Evolutionary conservation across 2,329 filamentous ascomycete genomes (phyloP), one percentile per base, ranked within the genome.

Genomic region (Nemania sp.): DNA sequence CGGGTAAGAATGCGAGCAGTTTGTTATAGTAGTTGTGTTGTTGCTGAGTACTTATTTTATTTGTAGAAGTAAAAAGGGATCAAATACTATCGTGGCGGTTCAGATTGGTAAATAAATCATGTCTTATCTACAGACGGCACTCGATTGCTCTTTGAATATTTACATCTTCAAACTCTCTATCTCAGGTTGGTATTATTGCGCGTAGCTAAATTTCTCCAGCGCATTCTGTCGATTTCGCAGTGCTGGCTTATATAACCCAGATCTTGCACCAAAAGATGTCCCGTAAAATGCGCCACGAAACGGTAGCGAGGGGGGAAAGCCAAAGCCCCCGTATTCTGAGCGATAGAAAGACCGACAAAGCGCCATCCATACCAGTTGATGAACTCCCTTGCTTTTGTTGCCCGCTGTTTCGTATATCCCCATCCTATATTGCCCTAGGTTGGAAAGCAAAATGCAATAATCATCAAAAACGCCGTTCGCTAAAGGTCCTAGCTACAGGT

Each of bases 281-380:
- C 40, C 39, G 28, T n/a, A n/a, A 33, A 24, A 46, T 48, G 30
- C 37, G 31, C 26, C 31, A 46, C 30, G 34, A 49, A 17, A 11
- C 15, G 30, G 28, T 40, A 46, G 28, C 9, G 20, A 49, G 40
- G 22, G 7, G 46, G 33, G 42, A 42, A 30, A 26, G 3, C 41
- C 17, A 48, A 46, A 30, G 28, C 8, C 19, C 30, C 40, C 44
- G 8, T 44, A 30, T 17, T 33, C 37, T 36, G 9, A 37, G 34
- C 19, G 30, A 45, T 52, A 8, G 30, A 44, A 31, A 31, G 9
- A 48, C 24, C 34, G 30, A 30, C 49, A 14, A 36, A 41, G 50
- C 56, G 46, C 56, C 56, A 41, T 54, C 24, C 43, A 54, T 52
- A 47, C 43, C 46, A 24, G 14, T n/a, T 11, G 28, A 43, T 41